phyloP scores from a whole-genome alignment of 73 alveolate species.

The Paramecium octaurelia region DNA sequence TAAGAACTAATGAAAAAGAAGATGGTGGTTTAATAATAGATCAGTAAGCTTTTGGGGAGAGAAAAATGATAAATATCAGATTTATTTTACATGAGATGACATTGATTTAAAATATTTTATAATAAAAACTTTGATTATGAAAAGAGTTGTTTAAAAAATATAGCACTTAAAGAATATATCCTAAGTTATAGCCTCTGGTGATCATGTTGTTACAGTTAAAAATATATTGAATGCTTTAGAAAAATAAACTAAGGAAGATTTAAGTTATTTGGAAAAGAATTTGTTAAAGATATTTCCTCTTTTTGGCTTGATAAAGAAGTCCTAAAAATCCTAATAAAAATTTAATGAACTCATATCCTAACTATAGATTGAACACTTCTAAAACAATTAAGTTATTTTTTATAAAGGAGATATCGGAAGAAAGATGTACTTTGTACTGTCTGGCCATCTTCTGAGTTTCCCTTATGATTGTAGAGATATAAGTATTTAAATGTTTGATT shows the following conservation, averaged over 20 bases:
- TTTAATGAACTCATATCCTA: background rate
- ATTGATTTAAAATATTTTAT: background rate
- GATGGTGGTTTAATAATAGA: background rate
- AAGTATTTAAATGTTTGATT: background rate
- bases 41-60: conserved; percentile 24
- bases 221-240: background rate
- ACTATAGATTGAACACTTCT: background rate
- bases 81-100: background rate
- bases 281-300: background rate
- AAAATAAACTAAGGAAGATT: background rate
- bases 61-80: conserved; percentile 1
- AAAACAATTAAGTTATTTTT: background rate
- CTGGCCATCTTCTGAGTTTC: background rate
- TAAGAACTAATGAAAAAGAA: background rate
- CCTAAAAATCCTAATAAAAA: background rate
- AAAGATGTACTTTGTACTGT: conserved; percentile 25
- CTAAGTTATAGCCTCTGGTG: background rate
- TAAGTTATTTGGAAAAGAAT: background rate
- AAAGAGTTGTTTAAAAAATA: conserved; percentile 4
- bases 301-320: background rate
- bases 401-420: conserved; percentile 28
- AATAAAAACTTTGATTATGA: background rate
- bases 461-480: background rate
- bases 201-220: background rate
- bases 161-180: background rate